phyloP scores from a whole-genome alignment of 108 stramenopile species.

The Nannochloropsis gaditana region DNA sequence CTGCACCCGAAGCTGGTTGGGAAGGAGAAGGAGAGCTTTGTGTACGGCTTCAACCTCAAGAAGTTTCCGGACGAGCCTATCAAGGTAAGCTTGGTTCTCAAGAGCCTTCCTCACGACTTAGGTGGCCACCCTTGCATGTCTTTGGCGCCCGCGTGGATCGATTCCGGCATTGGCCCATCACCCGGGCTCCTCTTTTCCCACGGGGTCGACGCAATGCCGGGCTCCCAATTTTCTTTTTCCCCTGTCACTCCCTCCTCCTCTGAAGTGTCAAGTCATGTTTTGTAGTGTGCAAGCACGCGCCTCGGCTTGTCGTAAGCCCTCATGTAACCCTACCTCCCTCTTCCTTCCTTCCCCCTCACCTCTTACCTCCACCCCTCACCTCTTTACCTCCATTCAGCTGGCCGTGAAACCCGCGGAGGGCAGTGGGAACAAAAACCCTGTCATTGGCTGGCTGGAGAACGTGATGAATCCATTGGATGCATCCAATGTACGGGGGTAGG shows the following conservation, averaged over 20 bases:
- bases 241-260: too few relatives aligned
- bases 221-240: too few relatives aligned
- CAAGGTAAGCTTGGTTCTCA: background rate
- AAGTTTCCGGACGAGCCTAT: slow-evolving; percentile 2
- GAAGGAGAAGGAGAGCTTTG: background rate
- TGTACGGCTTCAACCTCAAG: slow-evolving; percentile 9
- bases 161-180: too few relatives aligned
- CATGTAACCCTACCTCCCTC: background rate
- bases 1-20: background rate
- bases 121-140: too few relatives aligned
- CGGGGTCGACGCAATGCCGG: too few relatives aligned
- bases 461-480: background rate
- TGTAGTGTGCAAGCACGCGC: too few relatives aligned
- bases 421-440: background rate
- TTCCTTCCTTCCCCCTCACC: background rate
- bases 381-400: background rate
- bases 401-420: slow-evolving; percentile 5
- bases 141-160: too few relatives aligned
- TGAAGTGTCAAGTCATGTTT: too few relatives aligned
- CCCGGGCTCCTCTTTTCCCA: too few relatives aligned
- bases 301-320: background rate
- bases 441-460: slow-evolving; percentile 1
- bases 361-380: too few relatives aligned
- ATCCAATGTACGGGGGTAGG: background rate
- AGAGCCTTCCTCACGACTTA: too few relatives aligned